These are phyloP conservation scores for Whalleya microplaca DNA, from an alignment of 2,329 filamentous ascomycete genomes.

Conservation along the genomic window DNA sequence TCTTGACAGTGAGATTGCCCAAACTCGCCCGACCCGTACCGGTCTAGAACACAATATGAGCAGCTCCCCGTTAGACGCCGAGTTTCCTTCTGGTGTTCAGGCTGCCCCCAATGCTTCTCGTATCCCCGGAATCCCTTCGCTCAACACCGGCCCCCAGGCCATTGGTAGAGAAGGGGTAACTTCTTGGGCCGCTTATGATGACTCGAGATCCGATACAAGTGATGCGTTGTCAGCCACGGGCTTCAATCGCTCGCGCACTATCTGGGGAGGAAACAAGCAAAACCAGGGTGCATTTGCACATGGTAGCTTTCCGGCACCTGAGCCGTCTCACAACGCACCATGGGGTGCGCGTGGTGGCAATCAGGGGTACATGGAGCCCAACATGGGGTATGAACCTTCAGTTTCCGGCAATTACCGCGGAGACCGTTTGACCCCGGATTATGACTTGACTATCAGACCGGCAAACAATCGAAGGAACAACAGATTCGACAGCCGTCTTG, in stretches of 20 bases:
- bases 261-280: constrained; percentile 58
- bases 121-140: constrained; percentile 20
- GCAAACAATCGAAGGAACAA: constrained; percentile 48
- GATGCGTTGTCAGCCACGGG: constrained; percentile 56
- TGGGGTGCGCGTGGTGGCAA: constrained; percentile 53
- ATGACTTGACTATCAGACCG: constrained; percentile 51
- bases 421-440: constrained; percentile 54
- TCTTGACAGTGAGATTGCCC: constrained; percentile 72
- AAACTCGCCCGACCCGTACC: constrained; percentile 63
- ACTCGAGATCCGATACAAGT: constrained; percentile 59
- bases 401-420: constrained; percentile 46
- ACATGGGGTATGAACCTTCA: constrained; percentile 37
- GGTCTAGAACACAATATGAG: constrained; percentile 55
- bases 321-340: constrained; percentile 44
- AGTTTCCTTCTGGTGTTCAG: constrained; percentile 29
- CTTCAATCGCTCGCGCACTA: constrained; percentile 57
- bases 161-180: constrained; percentile 45
- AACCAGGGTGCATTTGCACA: constrained; percentile 30
- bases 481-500: constrained; percentile 49
- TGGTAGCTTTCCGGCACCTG: constrained; percentile 36
- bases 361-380: constrained; percentile 46
- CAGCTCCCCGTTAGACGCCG: constrained; percentile 35
- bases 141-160: constrained; percentile 42
- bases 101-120: constrained; percentile 38
- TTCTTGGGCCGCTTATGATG: constrained; percentile 58